Conservation (phyloP, 352 stramenopile genomes). For the Achlya hypogyna region DNA sequence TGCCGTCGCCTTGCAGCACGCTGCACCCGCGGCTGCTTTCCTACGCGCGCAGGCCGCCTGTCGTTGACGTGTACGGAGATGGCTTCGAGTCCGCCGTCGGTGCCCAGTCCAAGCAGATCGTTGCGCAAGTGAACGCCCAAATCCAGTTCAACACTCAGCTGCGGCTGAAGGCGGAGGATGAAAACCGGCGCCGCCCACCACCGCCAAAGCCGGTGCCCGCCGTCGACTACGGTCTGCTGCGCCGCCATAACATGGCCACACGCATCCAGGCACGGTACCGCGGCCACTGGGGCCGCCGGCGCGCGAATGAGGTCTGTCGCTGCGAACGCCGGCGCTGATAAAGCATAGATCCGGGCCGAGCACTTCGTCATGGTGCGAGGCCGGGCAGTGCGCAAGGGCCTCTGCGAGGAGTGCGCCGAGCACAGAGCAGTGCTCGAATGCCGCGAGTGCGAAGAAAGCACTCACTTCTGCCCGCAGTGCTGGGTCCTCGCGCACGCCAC, state of each 20-base stretch:
- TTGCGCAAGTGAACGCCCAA: slow-evolving; percentile 38
- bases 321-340: neutral
- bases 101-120: slow-evolving; percentile 32
- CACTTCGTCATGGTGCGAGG: slow-evolving; percentile 66
- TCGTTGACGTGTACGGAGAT: neutral
- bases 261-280: slow-evolving; percentile 46
- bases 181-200: neutral
- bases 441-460: slow-evolving; percentile 48
- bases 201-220: neutral
- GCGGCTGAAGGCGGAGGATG: slow-evolving; percentile 26
- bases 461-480: slow-evolving; percentile 60
- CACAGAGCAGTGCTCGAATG: slow-evolving; percentile 55
- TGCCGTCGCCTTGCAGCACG: neutral
- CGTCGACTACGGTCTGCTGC: neutral
- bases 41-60: neutral
- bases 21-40: neutral
- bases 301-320: slow-evolving; percentile 28
- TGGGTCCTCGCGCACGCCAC: slow-evolving; percentile 70
- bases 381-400: slow-evolving; percentile 50
- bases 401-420: slow-evolving; percentile 66
- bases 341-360: slow-evolving; percentile 27
- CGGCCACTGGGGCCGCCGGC: slow-evolving; percentile 31
- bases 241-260: slow-evolving; percentile 11
- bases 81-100: slow-evolving; percentile 20
- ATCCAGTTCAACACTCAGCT: slow-evolving; percentile 51